Evolutionary conservation across 345 rosid species (phyloP), one percentile per base, ranked within the genome.

Genomic region (Cardiospermum halicacabum): DNA sequence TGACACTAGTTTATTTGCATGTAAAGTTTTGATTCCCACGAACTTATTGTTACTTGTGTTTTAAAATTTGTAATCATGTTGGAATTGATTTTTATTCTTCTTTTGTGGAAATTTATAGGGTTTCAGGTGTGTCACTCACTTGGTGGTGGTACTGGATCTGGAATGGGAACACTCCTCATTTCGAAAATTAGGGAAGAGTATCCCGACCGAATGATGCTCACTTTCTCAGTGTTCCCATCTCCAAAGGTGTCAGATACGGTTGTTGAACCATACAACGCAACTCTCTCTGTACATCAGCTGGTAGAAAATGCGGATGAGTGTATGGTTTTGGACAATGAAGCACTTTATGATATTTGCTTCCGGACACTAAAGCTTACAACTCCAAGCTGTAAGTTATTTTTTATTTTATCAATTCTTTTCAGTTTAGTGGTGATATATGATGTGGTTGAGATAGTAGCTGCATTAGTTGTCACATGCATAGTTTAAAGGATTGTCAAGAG

Each of bases 221-320:
- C 91, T 34, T 83, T 85, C 63, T 85, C 88, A 0, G 88, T 85
- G 40, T 85, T 86, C 24, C 86, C 89, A 13, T 85, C 91, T 2
- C 91, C 89, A 0, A 85, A 85, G 77, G 88, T 85, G 59, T 85
- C 90, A 0, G 90, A 85, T 47, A 85, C 90, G 67, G 88, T 85
- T 56, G 91, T 85, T 39, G 91, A 85, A 70, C 91, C 91, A 47
- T 85, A 85, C 70, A 85, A 85, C 53, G 91, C 88, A 7, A 85
- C 91, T 24, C 88, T 85, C 67, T 85, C 91, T 22, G 91, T 85
- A 50, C 91, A 85, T 61, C 91, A 85, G 73, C 81, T 85, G 1
- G 91, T 85, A 39, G 91, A 85, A 80, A 85, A 85, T 64, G 91
- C 91, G 1, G 91, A 85, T 61, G 91, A 85, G 72, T 80, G 90